These are phyloP conservation scores for Trichoderma sp. DNA, from an alignment of 2,329 filamentous ascomycete species.

Conservation along the genomic window DNA sequence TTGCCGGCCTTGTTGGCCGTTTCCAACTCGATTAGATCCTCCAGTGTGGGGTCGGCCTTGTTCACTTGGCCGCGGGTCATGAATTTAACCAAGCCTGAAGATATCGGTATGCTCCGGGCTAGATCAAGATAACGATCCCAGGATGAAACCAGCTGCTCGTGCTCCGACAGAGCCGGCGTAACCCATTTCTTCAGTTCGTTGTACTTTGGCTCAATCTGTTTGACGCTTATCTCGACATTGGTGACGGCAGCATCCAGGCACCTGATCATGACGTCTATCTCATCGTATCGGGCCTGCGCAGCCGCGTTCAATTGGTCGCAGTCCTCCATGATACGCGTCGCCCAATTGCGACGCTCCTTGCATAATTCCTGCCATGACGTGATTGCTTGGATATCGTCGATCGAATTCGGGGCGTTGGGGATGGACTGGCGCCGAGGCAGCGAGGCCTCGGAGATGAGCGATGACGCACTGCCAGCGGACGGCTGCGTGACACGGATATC, in stretches of 20 bases:
- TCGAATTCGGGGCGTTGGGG: conserved; percentile 74
- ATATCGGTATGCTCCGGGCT: conserved; percentile 63
- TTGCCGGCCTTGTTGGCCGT: conserved; percentile 71
- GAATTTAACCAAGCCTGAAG: conserved; percentile 63
- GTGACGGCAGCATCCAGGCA: conserved; percentile 81
- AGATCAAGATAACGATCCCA: conserved; percentile 69
- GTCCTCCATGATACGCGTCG: conserved; percentile 65
- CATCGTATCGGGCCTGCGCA: conserved; percentile 64
- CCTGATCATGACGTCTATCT: conserved; percentile 73
- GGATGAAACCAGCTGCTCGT: conserved; percentile 58
- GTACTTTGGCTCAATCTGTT: conserved; percentile 68
- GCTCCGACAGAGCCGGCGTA: conserved; percentile 64
- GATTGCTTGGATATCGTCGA: conserved; percentile 75
- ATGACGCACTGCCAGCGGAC: conserved; percentile 44
- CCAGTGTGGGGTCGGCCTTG: conserved; percentile 58
- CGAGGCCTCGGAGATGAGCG: conserved; percentile 48
- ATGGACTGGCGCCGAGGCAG: conserved; percentile 55
- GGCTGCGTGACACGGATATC: conserved; percentile 73
- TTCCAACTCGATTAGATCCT: conserved; percentile 73
- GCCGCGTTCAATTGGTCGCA: conserved; percentile 64
- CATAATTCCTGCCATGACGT: conserved; percentile 88
- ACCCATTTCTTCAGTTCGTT: conserved; percentile 70
- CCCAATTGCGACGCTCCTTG: conserved; percentile 77
- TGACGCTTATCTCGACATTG: conserved; percentile 76
- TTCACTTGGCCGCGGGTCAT: conserved; percentile 52